Percentiles rank a stretch among this genome's conserved stretches.
Conservation (phyloP, 148 eudicot genomes). For the Amaranthus cruentus region DNA sequence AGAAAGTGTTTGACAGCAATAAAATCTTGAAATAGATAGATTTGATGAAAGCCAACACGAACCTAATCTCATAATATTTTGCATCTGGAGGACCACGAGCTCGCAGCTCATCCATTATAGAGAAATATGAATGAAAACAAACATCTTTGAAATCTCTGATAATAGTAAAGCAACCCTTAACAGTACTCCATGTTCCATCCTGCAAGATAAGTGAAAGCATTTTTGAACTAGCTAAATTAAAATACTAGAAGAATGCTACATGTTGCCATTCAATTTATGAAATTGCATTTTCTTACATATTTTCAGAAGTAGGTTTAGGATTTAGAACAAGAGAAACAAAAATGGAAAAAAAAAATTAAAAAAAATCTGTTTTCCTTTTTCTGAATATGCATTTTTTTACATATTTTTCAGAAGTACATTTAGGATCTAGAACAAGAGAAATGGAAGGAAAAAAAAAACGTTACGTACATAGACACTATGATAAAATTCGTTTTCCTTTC, state of each 20-base stretch:
- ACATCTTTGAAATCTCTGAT: slow-evolving; percentile 66
- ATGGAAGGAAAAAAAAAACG: not conserved
- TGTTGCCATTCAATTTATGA: not conserved
- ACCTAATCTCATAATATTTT: slow-evolving; percentile 77
- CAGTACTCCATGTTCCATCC: slow-evolving; percentile 88
- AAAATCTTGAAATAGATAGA: too few species aligned
- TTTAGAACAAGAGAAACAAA: not conserved
- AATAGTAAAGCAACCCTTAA: slow-evolving; percentile 50
- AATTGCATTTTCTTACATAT: not conserved
- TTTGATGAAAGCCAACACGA: slow-evolving; percentile 5
- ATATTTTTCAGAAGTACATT: not conserved
- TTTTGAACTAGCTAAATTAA: not conserved
- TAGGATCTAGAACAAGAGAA: not conserved
- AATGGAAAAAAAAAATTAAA: not conserved
- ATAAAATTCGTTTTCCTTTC: slow-evolving; percentile 54
- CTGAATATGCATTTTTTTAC: not conserved
- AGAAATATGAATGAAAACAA: slow-evolving; percentile 82
- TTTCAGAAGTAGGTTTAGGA: not conserved
- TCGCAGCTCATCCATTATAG: slow-evolving; percentile 65
- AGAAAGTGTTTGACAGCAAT: not conserved
- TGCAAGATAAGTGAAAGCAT: slow-evolving; percentile 27
- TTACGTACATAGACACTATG: slow-evolving; percentile 65
- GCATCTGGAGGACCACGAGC: slow-evolving; percentile 47
- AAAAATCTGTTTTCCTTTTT: not conserved
- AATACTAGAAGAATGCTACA: not conserved